Conservation (phyloP, 352 stramenopile genomes). For the Phytophthora capsici region DNA sequence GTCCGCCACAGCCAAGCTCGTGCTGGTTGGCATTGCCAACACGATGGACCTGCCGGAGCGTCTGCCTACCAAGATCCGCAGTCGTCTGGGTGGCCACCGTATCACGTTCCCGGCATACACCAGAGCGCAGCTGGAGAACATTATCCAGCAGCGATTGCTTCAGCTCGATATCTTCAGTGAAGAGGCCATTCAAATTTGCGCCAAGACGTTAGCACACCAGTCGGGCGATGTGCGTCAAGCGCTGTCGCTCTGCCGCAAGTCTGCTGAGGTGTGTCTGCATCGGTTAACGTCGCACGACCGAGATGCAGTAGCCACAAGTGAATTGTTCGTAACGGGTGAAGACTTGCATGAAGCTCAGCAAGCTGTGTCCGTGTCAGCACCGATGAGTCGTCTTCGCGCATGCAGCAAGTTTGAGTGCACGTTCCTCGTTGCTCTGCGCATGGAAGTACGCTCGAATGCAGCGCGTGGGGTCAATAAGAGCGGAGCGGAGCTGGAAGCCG, state of each 20-base stretch:
- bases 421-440: constrained; percentile 68
- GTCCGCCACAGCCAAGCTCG: constrained; percentile 59
- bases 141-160: constrained; percentile 66
- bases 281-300: constrained; percentile 28
- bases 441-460: constrained; percentile 57
- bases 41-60: constrained; percentile 83
- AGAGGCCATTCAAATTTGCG: constrained; percentile 68
- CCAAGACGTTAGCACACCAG: constrained; percentile 70
- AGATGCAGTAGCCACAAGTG: background rate
- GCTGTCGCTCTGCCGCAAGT: constrained; percentile 72
- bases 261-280: constrained; percentile 59
- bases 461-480: constrained; percentile 32
- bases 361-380: constrained; percentile 60
- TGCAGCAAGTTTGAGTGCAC: constrained; percentile 81
- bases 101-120: constrained; percentile 80
- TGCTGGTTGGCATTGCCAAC: constrained; percentile 80
- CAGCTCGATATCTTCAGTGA: constrained; percentile 66
- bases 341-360: constrained; percentile 64
- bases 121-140: constrained; percentile 61
- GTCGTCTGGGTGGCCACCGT: constrained; percentile 63
- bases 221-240: constrained; percentile 73
- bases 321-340: constrained; percentile 52
- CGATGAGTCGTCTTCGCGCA: constrained; percentile 54
- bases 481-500: constrained; percentile 60
- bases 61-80: constrained; percentile 72